A percentile compares a stretch with the other conserved stretches of the same genome.
Conservation (phyloP, 169 alveolate genomes). For the Theileria parva region DNA sequence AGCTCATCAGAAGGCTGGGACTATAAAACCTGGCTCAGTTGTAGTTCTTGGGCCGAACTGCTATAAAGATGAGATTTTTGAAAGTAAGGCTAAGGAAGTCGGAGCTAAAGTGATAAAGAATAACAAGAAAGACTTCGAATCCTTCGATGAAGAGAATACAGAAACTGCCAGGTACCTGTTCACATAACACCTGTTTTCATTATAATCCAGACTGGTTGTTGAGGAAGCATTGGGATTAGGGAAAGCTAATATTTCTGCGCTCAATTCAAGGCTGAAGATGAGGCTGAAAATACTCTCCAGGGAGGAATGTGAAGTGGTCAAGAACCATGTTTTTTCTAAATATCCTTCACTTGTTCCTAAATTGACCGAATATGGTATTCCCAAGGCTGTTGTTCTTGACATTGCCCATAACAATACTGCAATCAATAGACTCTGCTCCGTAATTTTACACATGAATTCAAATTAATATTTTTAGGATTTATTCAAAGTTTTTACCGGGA, state of each 20-base stretch:
- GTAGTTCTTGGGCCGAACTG: constrained; percentile 86
- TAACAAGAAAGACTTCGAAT: constrained; percentile 31
- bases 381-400: constrained; percentile 77
- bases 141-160: constrained; percentile 63
- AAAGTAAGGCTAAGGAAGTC: constrained; percentile 47
- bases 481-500: not conserved
- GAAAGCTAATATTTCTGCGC: constrained; percentile 29
- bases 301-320: constrained; percentile 25
- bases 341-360: not conserved
- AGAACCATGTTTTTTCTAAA: constrained; percentile 4
- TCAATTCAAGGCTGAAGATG: constrained; percentile 56
- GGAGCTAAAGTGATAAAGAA: constrained; percentile 29
- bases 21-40: constrained; percentile 77
- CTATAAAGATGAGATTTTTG: constrained; percentile 58
- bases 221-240: constrained; percentile 17
- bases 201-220: constrained; percentile 29
- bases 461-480: constrained; percentile 14
- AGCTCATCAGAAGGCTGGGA: constrained; percentile 89
- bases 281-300: constrained; percentile 73
- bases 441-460: not conserved
- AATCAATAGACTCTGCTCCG: constrained; percentile 76
- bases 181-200: constrained; percentile 27
- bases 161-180: constrained; percentile 70
- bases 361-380: constrained; percentile 22
- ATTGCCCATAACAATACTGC: constrained; percentile 88